Conservation (phyloP, 257 asterid genomes). For the Thymus mandschuricus region DNA sequence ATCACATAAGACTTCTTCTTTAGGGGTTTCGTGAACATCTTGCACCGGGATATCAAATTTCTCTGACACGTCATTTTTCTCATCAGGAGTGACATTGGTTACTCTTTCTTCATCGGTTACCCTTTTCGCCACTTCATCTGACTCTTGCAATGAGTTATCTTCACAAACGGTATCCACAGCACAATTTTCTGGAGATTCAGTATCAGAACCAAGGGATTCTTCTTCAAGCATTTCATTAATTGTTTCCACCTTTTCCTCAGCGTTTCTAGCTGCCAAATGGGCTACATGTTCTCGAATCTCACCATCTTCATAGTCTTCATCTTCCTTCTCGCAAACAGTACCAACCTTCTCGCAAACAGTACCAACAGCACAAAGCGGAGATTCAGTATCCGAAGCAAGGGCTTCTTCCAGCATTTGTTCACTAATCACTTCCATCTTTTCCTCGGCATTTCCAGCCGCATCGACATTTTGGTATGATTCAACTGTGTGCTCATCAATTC, state of each 20-base stretch:
- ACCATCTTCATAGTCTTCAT: conserved; percentile 89
- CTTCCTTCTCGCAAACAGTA: conserved; percentile 46
- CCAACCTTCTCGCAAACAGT: background rate
- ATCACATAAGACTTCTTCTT: conserved; percentile 41
- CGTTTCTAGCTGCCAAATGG: conserved; percentile 32
- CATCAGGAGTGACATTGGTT: conserved; percentile 35
- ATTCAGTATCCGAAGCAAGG: conserved; percentile 50
- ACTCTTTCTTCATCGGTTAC: conserved; percentile 41
- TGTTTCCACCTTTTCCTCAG: conserved; percentile 30
- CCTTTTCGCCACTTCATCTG: conserved; percentile 35
- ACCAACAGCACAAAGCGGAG: conserved; percentile 39
- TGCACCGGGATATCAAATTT: conserved; percentile 37
- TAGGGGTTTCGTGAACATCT: conserved; percentile 30
- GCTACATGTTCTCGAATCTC: conserved; percentile 68
- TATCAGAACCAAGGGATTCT: conserved; percentile 35
- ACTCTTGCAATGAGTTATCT: conserved; percentile 37
- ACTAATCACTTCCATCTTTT: conserved; percentile 47
- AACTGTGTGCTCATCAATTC: conserved; percentile 36
- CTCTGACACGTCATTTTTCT: background rate
- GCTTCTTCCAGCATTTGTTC: conserved; percentile 50
- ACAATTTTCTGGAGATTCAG: conserved; percentile 36
- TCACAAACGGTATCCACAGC: conserved; percentile 31
- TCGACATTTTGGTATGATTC: conserved; percentile 39
- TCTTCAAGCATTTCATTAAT: background rate
- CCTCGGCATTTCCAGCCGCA: conserved; percentile 53